Evolutionary conservation across 306 rosid species (phyloP).

Genomic region (Vachellia pachyceras): DNA sequence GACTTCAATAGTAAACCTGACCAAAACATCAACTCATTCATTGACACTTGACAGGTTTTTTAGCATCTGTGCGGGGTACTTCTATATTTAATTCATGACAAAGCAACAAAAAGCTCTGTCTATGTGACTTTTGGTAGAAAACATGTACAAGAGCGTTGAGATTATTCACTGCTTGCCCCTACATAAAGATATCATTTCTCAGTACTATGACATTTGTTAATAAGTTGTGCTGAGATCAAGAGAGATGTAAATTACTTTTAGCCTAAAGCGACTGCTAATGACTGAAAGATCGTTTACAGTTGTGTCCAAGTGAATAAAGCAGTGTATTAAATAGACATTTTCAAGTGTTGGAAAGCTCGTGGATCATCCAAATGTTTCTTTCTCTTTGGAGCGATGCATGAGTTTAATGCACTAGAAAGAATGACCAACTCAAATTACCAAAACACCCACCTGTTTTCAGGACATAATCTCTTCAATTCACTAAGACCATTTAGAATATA

Average conservation of each 20-base stretch:
- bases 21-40: background rate
- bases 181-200: background rate
- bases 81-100: background rate
- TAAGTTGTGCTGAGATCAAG: background rate
- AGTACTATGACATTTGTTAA: background rate
- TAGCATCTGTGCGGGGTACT: background rate
- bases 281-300: constrained; percentile 5
- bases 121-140: background rate
- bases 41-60: background rate
- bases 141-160: background rate
- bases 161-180: background rate
- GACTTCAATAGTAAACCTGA: background rate
- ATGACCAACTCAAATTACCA: background rate
- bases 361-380: constrained; percentile 38
- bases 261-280: constrained; percentile 36
- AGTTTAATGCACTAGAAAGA: constrained; percentile 29
- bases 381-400: constrained; percentile 33
- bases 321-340: constrained; percentile 1
- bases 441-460: background rate
- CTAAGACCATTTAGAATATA: background rate
- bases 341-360: constrained; percentile 34
- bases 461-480: background rate
- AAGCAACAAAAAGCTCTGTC: constrained; percentile 12
- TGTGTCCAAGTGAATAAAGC: constrained; percentile 36
- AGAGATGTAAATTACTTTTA: background rate